These are phyloP conservation scores for Nicotiana benthamiana DNA, from an alignment of 257 asterid species.

Conservation along the genomic window DNA sequence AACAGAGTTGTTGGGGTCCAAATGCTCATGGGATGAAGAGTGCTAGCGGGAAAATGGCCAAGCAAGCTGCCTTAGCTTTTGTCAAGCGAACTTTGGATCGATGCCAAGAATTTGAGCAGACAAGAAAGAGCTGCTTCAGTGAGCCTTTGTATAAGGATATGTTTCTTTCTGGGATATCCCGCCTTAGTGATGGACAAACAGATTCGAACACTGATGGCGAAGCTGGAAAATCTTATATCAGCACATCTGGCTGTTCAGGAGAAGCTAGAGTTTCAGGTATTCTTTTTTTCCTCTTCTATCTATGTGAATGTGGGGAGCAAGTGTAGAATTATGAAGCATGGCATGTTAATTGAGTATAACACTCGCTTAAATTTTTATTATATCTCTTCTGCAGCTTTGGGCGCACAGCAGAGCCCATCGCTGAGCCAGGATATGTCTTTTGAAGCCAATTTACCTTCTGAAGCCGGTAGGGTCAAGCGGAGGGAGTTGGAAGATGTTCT, in stretches of 20 bases:
- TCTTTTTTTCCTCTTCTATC: not conserved
- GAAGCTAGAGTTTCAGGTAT: conserved; percentile 72
- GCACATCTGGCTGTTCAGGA: conserved; percentile 40
- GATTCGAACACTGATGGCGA: conserved; percentile 48
- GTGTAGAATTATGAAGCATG: not conserved
- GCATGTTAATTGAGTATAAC: not conserved
- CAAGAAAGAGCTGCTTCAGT: conserved; percentile 78
- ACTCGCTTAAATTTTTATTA: not conserved
- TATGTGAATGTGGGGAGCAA: not conserved
- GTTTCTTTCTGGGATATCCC: conserved; percentile 62
- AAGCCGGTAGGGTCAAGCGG: conserved; percentile 53
- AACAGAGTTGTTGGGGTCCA: conserved; percentile 75
- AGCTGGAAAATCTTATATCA: conserved; percentile 36
- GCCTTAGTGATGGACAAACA: conserved; percentile 36
- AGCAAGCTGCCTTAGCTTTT: conserved; percentile 81
- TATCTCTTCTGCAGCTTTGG: conserved; percentile 44
- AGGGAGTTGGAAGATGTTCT: conserved; percentile 70
- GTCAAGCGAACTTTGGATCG: conserved; percentile 65
- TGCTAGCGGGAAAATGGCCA: conserved; percentile 71
- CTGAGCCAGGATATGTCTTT: conserved; percentile 46
- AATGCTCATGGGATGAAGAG: conserved; percentile 80
- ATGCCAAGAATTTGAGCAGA: conserved; percentile 53
- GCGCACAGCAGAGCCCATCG: conserved; percentile 62
- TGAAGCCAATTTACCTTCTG: conserved; percentile 46
- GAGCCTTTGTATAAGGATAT: conserved; percentile 55